Evolutionary conservation across 2,329 filamentous ascomycete species (phyloP).

Genomic region (Trichoderma afroharzianum): DNA sequence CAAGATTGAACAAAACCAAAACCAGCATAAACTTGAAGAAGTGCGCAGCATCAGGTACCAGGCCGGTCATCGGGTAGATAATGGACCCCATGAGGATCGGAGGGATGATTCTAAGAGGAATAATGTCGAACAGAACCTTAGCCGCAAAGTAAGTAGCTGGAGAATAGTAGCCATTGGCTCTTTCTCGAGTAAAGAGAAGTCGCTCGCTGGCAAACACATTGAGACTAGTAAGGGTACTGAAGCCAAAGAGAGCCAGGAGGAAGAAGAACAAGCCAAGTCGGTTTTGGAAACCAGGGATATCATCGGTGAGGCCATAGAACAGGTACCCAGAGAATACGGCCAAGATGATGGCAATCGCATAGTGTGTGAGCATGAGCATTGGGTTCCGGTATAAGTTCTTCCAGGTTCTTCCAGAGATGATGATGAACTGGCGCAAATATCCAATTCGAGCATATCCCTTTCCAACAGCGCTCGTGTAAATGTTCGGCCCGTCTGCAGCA

Average conservation of each 20-base stretch:
- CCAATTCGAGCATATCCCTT: conserved; percentile 81
- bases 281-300: conserved; percentile 97
- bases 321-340: conserved; percentile 92
- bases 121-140: conserved; percentile 97
- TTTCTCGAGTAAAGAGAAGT: conserved; percentile 84
- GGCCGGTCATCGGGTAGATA: conserved; percentile 95
- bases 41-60: conserved; percentile 75
- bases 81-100: conserved; percentile 94
- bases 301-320: conserved; percentile 93
- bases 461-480: conserved; percentile 58
- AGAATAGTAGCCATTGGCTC: conserved; percentile 94
- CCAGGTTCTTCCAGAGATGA: conserved; percentile 89
- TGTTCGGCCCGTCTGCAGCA: conserved; percentile 43
- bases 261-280: conserved; percentile 97
- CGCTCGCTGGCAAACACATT: conserved; percentile 91
- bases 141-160: conserved; percentile 91
- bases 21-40: conserved; percentile 92
- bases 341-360: conserved; percentile 91
- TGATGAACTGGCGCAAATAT: conserved; percentile 76
- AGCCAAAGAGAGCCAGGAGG: conserved; percentile 89
- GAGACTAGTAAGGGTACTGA: conserved; percentile 90
- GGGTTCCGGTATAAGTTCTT: conserved; percentile 96
- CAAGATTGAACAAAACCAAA: conserved; percentile 91
- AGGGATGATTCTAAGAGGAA: conserved; percentile 89
- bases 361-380: conserved; percentile 97